Conservation (phyloP, 345 rosid genomes). For the Geranium rotundifolium region DNA sequence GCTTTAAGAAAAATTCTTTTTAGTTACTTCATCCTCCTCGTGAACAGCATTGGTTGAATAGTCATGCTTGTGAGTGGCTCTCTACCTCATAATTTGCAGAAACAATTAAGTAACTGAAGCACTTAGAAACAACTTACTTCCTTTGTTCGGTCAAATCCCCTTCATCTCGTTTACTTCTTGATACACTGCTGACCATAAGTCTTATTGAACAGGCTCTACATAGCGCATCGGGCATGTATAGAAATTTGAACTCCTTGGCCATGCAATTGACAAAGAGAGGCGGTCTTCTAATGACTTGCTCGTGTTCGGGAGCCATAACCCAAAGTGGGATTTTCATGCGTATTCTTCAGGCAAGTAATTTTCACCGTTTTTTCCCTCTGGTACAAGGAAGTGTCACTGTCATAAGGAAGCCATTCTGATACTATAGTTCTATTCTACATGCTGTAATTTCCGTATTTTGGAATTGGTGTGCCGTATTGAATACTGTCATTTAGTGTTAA, state of each 20-base stretch:
- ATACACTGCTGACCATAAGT: not conserved
- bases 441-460: too few relatives aligned
- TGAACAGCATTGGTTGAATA: too few relatives aligned
- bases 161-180: not conserved
- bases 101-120: too few relatives aligned
- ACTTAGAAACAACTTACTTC: not conserved
- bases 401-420: too few relatives aligned
- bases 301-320: slow-evolving; percentile 93
- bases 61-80: too few relatives aligned
- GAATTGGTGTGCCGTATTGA: not conserved
- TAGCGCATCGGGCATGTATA: slow-evolving; percentile 72
- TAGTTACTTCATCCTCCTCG: too few relatives aligned
- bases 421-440: too few relatives aligned
- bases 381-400: too few relatives aligned
- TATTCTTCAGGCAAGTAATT: slow-evolving; percentile 45
- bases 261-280: slow-evolving; percentile 67
- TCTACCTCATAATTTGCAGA: too few relatives aligned
- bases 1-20: too few relatives aligned
- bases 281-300: slow-evolving; percentile 87
- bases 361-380: not conserved
- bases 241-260: slow-evolving; percentile 64
- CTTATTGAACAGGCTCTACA: slow-evolving; percentile 36
- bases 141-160: not conserved
- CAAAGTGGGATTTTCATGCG: slow-evolving; percentile 67
- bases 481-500: too few relatives aligned